Base-by-base conservation (phyloP, 495 filamentous ascomycete species). In the Lophiostoma macrostomum region DNA sequence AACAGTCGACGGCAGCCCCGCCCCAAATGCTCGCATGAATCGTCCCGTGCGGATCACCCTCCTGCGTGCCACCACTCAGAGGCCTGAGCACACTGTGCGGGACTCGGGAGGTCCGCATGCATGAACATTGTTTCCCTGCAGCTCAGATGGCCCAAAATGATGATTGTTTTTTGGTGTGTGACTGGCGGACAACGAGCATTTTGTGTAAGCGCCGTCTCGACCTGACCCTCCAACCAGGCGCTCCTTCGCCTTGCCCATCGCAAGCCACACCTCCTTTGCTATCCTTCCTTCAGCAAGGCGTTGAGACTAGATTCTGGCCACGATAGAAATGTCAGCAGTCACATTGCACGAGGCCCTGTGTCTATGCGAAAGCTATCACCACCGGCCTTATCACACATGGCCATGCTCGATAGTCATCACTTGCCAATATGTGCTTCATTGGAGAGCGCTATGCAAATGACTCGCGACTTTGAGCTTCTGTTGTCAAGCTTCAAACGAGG, bases 101-200 rank as follows among this genome's bases (percentile, higher is more conserved):
- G 51, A 56, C 13, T 30, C 53, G 35, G 44, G 11, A 37, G 40
- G 30, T 11, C 30, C 38, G 38, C 54, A 51, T 58, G 54, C 47
- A 58, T 58, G 30, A 51, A 58, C n/a, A n/a, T 44, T 16, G 6
- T 12, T 28, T 50, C 47, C 54, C 46, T 58, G 54, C 44, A 31
- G 32, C 1, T 34, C 27, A 8, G 16, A 5, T 16, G n/a, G n/a
- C n/a, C n/a, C n/a, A 19, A 37, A 38, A 39, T 23, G 13, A 34
- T 37, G 10, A 12, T 41, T 48, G 52, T 56, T 47, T 49, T 38
- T 7, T 40, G 23, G 24, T 4, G 2, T 19, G 18, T 31, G 48
- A 40, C 31, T 44, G 34, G 52, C 23, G 35, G 28, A 19, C 16
- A 5, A 3, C n/a, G n/a, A n/a, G n/a, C n/a, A n/a, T n/a, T n/a